Percentiles rank a stretch among this genome's conserved stretches.
These are phyloP conservation scores for Acacia confusa DNA, from an alignment of 306 rosid species.

Conservation along the genomic window DNA sequence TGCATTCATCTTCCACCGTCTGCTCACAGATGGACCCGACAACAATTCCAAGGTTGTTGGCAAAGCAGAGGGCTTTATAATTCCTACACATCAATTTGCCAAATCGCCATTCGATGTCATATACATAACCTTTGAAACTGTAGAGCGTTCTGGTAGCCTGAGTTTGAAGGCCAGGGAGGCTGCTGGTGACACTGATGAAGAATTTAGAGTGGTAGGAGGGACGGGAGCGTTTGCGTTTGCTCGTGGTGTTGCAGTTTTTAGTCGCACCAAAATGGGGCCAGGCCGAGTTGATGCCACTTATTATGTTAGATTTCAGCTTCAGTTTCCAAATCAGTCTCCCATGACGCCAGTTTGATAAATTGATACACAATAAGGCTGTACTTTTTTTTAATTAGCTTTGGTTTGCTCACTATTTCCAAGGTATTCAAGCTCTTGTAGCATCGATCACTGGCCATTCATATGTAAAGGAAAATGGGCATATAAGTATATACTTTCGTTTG, in stretches of 20 bases:
- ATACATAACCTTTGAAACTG: constrained; percentile 67
- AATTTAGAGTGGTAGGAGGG: constrained; percentile 73
- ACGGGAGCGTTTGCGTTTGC: constrained; percentile 93
- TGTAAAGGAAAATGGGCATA: too few species aligned
- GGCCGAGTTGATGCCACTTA: constrained; percentile 41
- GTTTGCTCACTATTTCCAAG: too few species aligned
- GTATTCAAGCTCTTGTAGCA: too few species aligned
- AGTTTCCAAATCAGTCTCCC: neutral
- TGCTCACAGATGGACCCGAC: constrained; percentile 74
- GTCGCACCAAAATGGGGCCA: constrained; percentile 31
- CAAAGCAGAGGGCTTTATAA: constrained; percentile 72
- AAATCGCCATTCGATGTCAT: constrained; percentile 68
- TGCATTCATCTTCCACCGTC: constrained; percentile 58
- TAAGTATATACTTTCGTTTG: too few species aligned
- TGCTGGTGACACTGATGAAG: constrained; percentile 28
- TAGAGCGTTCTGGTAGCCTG: constrained; percentile 66
- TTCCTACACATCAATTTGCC: constrained; percentile 60
- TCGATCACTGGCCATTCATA: too few species aligned
- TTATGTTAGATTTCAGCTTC: constrained; percentile 58
- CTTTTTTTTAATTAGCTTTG: too few species aligned
- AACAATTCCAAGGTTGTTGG: constrained; percentile 67
- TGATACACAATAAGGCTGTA: neutral
- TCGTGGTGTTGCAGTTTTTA: constrained; percentile 70
- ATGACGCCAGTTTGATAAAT: neutral
- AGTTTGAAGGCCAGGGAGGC: constrained; percentile 53